Conservation (phyloP, 2,329 filamentous ascomycete species). For the Apiospora koreana region DNA sequence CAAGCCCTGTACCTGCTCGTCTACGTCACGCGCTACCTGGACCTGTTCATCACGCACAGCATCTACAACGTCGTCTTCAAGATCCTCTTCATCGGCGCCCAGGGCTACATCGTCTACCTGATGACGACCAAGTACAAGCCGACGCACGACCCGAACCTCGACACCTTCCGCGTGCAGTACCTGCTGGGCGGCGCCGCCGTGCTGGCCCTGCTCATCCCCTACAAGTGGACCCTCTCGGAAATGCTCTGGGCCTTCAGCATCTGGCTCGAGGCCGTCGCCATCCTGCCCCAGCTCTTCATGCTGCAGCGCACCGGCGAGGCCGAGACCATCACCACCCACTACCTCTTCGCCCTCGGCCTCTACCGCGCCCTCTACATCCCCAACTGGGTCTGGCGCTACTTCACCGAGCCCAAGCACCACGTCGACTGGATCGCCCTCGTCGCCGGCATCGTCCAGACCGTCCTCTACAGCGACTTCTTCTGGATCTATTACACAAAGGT, state of each 20-base stretch:
- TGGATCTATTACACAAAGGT: conserved; percentile 99
- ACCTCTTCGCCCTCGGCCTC: conserved; percentile 87
- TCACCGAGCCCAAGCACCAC: conserved; percentile 70
- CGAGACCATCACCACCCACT: conserved; percentile 99
- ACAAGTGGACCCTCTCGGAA: conserved; percentile 79
- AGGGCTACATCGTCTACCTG: conserved; percentile 93
- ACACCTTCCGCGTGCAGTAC: conserved; percentile 97
- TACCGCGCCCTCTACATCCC: conserved; percentile 97
- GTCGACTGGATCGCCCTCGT: conserved; percentile 84
- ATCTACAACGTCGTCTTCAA: conserved; percentile 96
- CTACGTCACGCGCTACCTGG: conserved; percentile 91
- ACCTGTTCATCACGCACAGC: conserved; percentile 82
- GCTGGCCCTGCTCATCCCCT: conserved; percentile 80
- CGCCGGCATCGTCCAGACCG: conserved; percentile 88
- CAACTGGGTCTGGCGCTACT: conserved; percentile 95
- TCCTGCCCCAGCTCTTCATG: conserved; percentile 97
- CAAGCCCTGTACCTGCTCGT: conserved; percentile 94
- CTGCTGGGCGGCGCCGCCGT: conserved; percentile 79
- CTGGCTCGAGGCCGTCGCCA: conserved; percentile 96
- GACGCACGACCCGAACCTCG: conserved; percentile 93
- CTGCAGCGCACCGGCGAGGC: conserved; percentile 96
- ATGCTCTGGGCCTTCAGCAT: conserved; percentile 98
- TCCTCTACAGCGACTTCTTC: conserved; percentile 99
- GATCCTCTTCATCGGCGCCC: conserved; percentile 86
- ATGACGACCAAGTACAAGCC: conserved; percentile 98